These are phyloP conservation scores for Chytriomyces confervae DNA, from an alignment of 192 early-diverging fungal species.

Conservation along the genomic window DNA sequence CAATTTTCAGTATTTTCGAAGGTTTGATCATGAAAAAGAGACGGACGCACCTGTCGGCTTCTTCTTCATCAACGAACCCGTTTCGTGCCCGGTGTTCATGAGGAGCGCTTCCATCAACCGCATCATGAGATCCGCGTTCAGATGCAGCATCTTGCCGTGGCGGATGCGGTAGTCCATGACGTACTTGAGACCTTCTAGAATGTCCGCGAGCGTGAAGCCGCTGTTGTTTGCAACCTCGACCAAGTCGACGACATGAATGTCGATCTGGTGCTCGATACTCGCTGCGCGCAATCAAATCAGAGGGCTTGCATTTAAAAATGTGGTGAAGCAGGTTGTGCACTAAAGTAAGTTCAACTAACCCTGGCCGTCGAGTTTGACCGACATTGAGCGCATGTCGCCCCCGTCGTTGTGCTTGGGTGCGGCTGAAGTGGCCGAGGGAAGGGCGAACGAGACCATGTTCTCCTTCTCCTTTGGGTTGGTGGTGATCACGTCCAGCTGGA, in stretches of 20 bases:
- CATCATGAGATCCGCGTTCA: constrained; percentile 84
- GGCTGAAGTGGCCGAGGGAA: background rate
- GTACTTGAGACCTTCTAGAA: constrained; percentile 88
- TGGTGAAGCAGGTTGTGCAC: background rate
- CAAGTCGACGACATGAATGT: constrained; percentile 80
- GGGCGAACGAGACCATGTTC: background rate
- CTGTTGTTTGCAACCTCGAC: constrained; percentile 70
- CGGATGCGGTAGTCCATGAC: constrained; percentile 93
- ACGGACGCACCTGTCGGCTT: constrained; percentile 22
- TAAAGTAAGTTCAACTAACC: constrained; percentile 34
- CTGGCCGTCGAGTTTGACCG: constrained; percentile 57
- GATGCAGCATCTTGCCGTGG: constrained; percentile 79
- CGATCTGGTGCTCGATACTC: constrained; percentile 67
- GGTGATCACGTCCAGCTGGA: background rate
- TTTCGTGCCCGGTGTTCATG: constrained; percentile 71
- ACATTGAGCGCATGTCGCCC: constrained; percentile 46
- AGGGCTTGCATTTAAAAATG: background rate
- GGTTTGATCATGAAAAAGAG: constrained; percentile 17
- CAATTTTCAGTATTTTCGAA: constrained; percentile 1
- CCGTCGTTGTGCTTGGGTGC: constrained; percentile 1
- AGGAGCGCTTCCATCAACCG: constrained; percentile 85
- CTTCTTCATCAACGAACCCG: constrained; percentile 38
- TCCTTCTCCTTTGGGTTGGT: too few species aligned
- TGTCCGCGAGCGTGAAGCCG: constrained; percentile 77
- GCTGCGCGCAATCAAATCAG: constrained; percentile 26